Percentiles rank a stretch among this genome's conserved stretches.
Conservation (phyloP, 2,329 filamentous ascomycete species). For the Phoma sp. region DNA sequence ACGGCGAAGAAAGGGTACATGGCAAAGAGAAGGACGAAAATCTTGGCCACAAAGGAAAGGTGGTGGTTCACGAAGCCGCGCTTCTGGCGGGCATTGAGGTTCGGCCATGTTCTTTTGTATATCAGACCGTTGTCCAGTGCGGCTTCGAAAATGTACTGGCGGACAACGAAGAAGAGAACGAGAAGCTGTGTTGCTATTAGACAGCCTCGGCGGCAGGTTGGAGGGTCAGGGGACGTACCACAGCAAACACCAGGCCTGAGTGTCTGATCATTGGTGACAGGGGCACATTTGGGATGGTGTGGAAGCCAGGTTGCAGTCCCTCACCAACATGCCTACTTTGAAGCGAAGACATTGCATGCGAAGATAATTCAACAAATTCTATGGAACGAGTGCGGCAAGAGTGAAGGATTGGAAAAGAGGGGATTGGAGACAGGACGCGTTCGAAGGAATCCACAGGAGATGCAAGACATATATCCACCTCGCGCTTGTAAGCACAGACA, state of each 20-base stretch:
- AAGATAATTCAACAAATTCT: no score
- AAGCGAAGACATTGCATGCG: no score
- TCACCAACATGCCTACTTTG: no score
- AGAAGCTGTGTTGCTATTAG: no score
- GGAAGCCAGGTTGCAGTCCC: constrained; percentile 6
- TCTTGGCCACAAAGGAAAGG: constrained; percentile 9
- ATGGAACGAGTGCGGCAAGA: no score
- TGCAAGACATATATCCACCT: no score
- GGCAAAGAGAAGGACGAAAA: constrained; percentile 13
- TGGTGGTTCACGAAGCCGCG: constrained; percentile 17
- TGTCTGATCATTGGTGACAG: constrained; percentile 14
- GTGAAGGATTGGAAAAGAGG: no score
- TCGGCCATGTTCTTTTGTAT: constrained; percentile 15
- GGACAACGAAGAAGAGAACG: constrained; percentile 7
- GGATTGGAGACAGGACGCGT: no score
- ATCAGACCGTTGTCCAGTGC: constrained; percentile 7
- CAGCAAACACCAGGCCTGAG: constrained; percentile 11
- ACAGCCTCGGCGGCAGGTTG: no score
- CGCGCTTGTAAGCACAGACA: no score
- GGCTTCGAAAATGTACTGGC: constrained; percentile 13
- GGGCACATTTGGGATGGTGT: constrained; percentile 4
- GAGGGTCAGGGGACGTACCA: no score
- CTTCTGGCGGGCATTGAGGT: constrained; percentile 9
- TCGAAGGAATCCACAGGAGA: no score
- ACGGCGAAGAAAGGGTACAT: constrained; percentile 17